These are phyloP conservation scores for Cutaneotrichosporon arboriforme DNA, from an alignment of 1,284 basidiomycete genomes.

Conservation along the genomic window DNA sequence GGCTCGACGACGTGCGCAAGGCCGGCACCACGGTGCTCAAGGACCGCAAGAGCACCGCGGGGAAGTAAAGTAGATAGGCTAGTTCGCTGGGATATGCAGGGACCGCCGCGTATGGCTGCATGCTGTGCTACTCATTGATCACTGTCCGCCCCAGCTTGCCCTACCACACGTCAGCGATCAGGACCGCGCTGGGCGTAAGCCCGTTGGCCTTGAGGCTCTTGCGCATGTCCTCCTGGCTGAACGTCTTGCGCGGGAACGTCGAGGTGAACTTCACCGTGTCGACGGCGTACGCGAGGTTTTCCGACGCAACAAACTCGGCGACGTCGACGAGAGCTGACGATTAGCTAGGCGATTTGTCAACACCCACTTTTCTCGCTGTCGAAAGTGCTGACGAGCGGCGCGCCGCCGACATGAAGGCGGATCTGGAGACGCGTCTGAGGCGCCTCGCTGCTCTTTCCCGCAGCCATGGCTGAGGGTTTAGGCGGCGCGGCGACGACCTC, in stretches of 20 bases:
- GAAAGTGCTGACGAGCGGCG: constrained; percentile 72
- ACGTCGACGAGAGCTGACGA: constrained; percentile 62
- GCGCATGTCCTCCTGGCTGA: constrained; percentile 37
- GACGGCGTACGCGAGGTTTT: constrained; percentile 63
- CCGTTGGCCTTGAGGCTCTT: constrained; percentile 47
- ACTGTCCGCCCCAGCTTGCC: not conserved
- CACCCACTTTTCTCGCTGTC: constrained; percentile 60
- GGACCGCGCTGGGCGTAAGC: constrained; percentile 46
- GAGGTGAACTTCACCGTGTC: constrained; percentile 69
- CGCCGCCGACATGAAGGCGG: constrained; percentile 68
- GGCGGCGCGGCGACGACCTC: constrained; percentile 43
- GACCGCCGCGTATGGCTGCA: not conserved
- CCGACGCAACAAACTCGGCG: constrained; percentile 75
- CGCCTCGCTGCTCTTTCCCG: constrained; percentile 64
- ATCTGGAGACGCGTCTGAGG: constrained; percentile 77
- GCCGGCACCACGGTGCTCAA: constrained; percentile 34
- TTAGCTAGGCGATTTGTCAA: constrained; percentile 45
- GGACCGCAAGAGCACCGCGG: constrained; percentile 26
- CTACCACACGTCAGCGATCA: constrained; percentile 30
- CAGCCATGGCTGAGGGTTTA: constrained; percentile 33
- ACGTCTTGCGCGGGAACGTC: constrained; percentile 68
- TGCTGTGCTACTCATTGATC: not conserved
- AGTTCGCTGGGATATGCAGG: not conserved
- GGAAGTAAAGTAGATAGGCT: constrained; percentile 14
- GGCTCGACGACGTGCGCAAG: constrained; percentile 68